Evolutionary conservation across 345 rosid species (phyloP).

Genomic region (Hibiscus syriacus): DNA sequence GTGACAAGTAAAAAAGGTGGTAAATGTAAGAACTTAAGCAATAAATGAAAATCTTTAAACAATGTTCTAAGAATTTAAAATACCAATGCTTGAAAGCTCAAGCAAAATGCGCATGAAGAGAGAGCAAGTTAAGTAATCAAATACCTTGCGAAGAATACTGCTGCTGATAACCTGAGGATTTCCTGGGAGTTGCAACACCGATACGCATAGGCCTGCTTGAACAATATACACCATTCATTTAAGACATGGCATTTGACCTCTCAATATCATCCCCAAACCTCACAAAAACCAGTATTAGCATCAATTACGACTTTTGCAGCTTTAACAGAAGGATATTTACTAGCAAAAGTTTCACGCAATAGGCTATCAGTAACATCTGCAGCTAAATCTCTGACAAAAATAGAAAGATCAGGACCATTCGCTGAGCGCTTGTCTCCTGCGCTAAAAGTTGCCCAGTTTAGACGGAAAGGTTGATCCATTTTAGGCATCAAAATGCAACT

Average conservation of each 20-base stretch:
- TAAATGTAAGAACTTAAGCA: neutral
- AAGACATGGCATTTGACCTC: conserved; percentile 74
- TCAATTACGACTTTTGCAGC: conserved; percentile 88
- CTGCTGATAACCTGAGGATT: conserved; percentile 75
- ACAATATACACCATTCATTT: conserved; percentile 87
- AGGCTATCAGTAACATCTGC: conserved; percentile 78
- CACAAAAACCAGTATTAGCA: conserved; percentile 92
- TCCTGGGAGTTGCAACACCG: conserved; percentile 90
- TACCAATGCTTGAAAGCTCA: neutral
- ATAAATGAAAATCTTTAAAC: neutral
- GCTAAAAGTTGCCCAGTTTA: conserved; percentile 95
- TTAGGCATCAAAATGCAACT: conserved; percentile 61
- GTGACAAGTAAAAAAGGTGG: neutral
- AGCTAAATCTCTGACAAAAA: conserved; percentile 91
- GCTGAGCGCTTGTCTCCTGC: conserved; percentile 79
- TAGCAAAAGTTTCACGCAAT: conserved; percentile 65
- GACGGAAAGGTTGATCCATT: conserved; percentile 76
- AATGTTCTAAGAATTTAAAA: neutral
- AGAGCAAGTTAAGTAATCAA: conserved; percentile 6
- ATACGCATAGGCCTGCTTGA: conserved; percentile 92
- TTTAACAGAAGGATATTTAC: conserved; percentile 73
- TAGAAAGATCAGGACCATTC: conserved; percentile 81
- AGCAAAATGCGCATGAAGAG: neutral
- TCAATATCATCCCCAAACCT: conserved; percentile 88
- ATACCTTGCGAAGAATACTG: conserved; percentile 53